Evolutionary conservation across 2,329 filamentous ascomycete species (phyloP).

Genomic region (Colletotrichum karsti): DNA sequence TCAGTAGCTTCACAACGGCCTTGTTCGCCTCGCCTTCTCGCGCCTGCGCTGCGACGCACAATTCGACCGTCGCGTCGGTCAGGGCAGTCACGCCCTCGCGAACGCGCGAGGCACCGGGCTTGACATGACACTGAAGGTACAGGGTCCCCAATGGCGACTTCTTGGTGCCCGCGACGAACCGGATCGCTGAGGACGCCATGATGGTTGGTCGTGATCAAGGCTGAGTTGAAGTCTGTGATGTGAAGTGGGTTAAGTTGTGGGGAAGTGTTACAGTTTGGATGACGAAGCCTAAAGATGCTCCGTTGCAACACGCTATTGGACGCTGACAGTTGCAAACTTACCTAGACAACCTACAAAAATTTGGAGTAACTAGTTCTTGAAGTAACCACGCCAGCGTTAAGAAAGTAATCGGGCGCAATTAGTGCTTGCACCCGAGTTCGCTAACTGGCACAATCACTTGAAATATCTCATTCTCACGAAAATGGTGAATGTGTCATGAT

Average conservation of each 20-base stretch:
- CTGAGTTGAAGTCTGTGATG: not conserved
- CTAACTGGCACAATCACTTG: no score
- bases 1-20: conserved; percentile 70
- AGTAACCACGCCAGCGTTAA: no score
- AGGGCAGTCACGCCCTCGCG: conserved; percentile 69
- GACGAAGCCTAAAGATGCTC: not conserved
- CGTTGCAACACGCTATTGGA: not conserved
- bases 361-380: no score
- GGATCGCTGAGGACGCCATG: conserved; percentile 42
- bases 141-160: conserved; percentile 56
- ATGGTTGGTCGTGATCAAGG: not conserved
- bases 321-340: not conserved
- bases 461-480: no score
- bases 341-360: no score
- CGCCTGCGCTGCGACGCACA: conserved; percentile 73
- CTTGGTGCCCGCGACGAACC: conserved; percentile 56
- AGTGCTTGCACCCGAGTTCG: no score
- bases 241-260: conserved; percentile 2
- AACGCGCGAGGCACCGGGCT: conserved; percentile 68
- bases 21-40: conserved; percentile 75
- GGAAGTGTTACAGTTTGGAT: not conserved
- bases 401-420: no score
- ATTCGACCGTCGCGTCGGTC: conserved; percentile 64
- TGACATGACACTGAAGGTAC: conserved; percentile 72
- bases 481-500: no score